A percentile compares a stretch with the other conserved stretches of the same genome.
Evolutionary conservation across 768 basidiomycete species (phyloP).

Genomic region (Suillus bovinus): DNA sequence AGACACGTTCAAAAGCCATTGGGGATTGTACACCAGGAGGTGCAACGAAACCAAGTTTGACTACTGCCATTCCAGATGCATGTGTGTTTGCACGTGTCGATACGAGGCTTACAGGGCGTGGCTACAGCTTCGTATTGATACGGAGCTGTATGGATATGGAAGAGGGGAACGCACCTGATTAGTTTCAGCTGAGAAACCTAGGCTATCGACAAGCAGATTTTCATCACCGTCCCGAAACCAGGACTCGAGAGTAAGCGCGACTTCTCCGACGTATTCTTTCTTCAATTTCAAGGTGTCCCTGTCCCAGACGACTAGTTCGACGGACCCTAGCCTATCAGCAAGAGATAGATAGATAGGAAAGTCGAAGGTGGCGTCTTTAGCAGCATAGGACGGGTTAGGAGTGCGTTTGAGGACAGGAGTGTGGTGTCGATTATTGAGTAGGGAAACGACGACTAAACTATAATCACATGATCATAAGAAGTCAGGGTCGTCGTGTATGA

Average conservation of each 20-base stretch:
- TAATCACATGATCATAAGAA: slow-evolving; percentile 3
- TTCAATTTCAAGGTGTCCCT: slow-evolving; percentile 70
- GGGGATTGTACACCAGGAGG: slow-evolving; percentile 42
- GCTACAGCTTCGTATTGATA: slow-evolving; percentile 31
- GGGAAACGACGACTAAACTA: slow-evolving; percentile 71
- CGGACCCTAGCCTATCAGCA: slow-evolving; percentile 65
- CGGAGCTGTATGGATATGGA: slow-evolving; percentile 13
- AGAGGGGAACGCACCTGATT: slow-evolving; percentile 61
- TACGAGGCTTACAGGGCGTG: slow-evolving; percentile 46
- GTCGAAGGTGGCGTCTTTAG: slow-evolving; percentile 84
- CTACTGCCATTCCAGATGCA: slow-evolving; percentile 53
- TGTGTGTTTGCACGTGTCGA: slow-evolving; percentile 46
- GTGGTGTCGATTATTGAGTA: slow-evolving; percentile 57
- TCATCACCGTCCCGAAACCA: slow-evolving; percentile 61
- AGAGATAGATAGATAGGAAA: slow-evolving; percentile 82
- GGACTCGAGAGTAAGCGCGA: slow-evolving; percentile 71
- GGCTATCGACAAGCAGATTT: slow-evolving; percentile 26
- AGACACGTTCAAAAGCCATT: slow-evolving; percentile 62
- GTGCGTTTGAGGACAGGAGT: slow-evolving; percentile 79
- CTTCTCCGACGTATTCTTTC: slow-evolving; percentile 95
- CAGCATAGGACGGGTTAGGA: slow-evolving; percentile 61
- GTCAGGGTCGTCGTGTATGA: neutral
- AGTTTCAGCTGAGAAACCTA: slow-evolving; percentile 58
- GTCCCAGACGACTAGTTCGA: slow-evolving; percentile 94
- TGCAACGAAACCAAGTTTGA: slow-evolving; percentile 62